Conservation (phyloP, 2,329 filamentous ascomycete genomes). For the Trichophyton rubrum region DNA sequence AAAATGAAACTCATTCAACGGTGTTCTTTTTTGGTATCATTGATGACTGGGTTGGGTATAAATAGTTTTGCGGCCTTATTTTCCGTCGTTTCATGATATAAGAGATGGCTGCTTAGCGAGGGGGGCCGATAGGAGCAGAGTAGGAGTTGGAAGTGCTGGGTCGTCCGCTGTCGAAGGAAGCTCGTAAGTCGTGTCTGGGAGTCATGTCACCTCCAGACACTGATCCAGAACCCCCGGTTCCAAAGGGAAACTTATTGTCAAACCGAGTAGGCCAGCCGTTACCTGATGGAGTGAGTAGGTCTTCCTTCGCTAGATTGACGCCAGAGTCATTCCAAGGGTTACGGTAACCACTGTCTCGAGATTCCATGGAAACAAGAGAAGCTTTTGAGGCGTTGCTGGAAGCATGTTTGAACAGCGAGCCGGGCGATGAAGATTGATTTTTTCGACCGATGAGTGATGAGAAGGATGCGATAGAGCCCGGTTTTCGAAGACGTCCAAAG, state of each 20-base stretch:
- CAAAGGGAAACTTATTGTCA: slow-evolving; percentile 55
- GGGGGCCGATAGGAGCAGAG: slow-evolving; percentile 82
- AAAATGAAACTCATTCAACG: not conserved
- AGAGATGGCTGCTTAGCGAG: slow-evolving; percentile 55
- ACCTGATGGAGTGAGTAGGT: slow-evolving; percentile 45
- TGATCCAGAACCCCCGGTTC: slow-evolving; percentile 22
- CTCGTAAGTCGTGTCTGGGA: slow-evolving; percentile 68
- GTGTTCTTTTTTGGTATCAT: slow-evolving; percentile 1
- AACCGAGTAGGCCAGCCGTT: slow-evolving; percentile 40
- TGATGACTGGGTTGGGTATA: not conserved
- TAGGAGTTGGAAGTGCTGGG: slow-evolving; percentile 96
- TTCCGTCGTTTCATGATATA: not conserved
- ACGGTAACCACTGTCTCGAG: slow-evolving; percentile 83
- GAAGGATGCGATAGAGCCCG: slow-evolving; percentile 85
- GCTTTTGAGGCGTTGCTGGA: slow-evolving; percentile 85
- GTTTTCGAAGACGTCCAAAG: slow-evolving; percentile 87
- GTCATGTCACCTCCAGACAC: slow-evolving; percentile 60
- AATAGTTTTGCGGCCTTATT: not conserved
- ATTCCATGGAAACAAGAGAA: slow-evolving; percentile 90
- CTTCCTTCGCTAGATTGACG: slow-evolving; percentile 84
- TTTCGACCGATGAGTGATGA: slow-evolving; percentile 95
- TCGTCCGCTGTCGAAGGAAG: slow-evolving; percentile 80
- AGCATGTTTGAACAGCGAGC: slow-evolving; percentile 82
- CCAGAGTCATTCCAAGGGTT: slow-evolving; percentile 98
- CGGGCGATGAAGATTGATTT: slow-evolving; percentile 78